phyloP scores from a whole-genome alignment of 129 eudicot species.

The Deinandra increscens region DNA sequence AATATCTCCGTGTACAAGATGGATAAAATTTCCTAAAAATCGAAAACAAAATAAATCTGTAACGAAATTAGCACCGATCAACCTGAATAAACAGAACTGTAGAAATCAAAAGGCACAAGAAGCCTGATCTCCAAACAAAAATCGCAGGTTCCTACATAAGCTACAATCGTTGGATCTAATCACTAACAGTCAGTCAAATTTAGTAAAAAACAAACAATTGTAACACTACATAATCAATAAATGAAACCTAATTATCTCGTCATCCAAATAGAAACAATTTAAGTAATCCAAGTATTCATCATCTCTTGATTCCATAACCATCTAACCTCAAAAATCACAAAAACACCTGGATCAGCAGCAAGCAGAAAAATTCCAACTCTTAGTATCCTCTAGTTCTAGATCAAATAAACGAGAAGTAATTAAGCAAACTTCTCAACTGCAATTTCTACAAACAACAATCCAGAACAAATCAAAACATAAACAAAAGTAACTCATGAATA shows the following conservation, averaged over 20 bases:
- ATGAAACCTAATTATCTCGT: conserved; percentile 19
- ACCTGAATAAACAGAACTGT: not conserved
- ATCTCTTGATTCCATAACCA: conserved; percentile 59
- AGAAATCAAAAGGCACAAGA: not conserved
- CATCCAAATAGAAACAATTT: conserved; percentile 39
- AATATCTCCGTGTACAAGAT: not conserved
- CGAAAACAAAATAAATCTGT: not conserved
- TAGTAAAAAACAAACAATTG: not conserved
- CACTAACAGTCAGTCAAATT: not conserved
- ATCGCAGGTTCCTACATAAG: conserved; percentile 3
- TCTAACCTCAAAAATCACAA: conserved; percentile 20
- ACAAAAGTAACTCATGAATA: not conserved
- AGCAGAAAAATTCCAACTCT: not conserved
- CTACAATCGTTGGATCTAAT: not conserved
- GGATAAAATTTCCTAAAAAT: not conserved
- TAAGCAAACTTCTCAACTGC: not conserved
- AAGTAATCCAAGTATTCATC: conserved; percentile 36
- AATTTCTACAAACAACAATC: conserved; percentile 5
- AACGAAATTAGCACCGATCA: conserved; percentile 2
- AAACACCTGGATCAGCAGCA: conserved; percentile 1
- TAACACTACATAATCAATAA: not conserved
- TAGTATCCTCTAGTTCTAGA: conserved; percentile 14
- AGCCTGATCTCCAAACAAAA: not conserved
- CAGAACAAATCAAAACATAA: not conserved
- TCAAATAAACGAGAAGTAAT: not conserved